Percentiles rank a stretch among this genome's conserved stretches.
These are phyloP conservation scores for Fomes fomentarius DNA, from an alignment of 1,284 basidiomycete species.

Conservation along the genomic window DNA sequence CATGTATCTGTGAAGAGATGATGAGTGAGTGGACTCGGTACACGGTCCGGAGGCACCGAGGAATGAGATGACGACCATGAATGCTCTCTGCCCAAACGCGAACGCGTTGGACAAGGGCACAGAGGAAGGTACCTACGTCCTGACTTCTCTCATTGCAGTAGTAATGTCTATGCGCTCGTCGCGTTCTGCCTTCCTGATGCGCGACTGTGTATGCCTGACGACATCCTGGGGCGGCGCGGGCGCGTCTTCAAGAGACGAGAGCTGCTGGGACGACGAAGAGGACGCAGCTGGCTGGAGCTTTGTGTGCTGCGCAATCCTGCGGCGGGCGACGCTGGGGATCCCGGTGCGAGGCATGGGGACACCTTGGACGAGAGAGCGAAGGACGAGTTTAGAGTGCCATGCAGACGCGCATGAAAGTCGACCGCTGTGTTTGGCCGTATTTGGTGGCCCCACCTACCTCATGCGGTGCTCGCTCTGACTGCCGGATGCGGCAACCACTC, in stretches of 20 bases:
- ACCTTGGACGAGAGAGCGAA: neutral
- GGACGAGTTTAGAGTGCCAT: neutral
- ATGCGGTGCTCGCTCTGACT: neutral
- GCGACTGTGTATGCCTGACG: constrained; percentile 4
- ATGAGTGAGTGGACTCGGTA: neutral
- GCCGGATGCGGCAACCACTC: neutral
- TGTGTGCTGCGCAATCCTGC: neutral
- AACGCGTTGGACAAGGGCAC: neutral
- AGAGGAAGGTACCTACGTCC: constrained; percentile 32
- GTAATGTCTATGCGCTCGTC: constrained; percentile 48
- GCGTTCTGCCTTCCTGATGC: constrained; percentile 42
- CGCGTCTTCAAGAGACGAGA: neutral
- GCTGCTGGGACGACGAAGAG: neutral
- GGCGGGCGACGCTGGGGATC: neutral
- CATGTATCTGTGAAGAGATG: constrained; percentile 29
- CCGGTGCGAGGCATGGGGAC: neutral
- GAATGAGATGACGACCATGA: neutral
- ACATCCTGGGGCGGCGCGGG: neutral
- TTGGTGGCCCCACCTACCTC: constrained; percentile 1
- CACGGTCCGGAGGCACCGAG: neutral
- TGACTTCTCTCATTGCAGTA: constrained; percentile 38
- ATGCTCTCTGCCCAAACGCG: no score
- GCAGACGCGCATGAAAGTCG: neutral
- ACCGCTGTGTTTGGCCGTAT: constrained; percentile 1
- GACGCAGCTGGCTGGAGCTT: neutral